phyloP scores from a whole-genome alignment of 371 early-diverging fungal genomes.

The Mortierella sp. region DNA sequence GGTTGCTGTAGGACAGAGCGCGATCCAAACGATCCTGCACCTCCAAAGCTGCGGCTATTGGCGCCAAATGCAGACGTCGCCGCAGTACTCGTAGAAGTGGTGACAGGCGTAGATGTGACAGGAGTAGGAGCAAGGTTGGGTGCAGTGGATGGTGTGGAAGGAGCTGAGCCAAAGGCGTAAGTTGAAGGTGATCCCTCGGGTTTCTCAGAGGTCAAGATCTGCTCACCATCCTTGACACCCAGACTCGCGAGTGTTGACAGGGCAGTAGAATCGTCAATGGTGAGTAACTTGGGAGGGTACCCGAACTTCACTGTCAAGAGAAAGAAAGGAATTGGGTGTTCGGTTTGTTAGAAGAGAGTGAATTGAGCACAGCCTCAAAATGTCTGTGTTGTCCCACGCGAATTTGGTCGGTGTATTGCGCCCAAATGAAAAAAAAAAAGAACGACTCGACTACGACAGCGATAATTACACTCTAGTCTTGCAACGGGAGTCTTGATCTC shows the following conservation, averaged over 20 bases:
- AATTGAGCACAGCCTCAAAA: not conserved
- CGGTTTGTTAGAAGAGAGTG: not conserved
- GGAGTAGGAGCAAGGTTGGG: not conserved
- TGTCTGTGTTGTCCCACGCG: not conserved
- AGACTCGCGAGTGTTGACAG: constrained; percentile 22
- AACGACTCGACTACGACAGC: not conserved
- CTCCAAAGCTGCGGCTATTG: not conserved
- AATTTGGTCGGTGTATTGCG: too few species aligned
- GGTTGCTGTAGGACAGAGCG: not conserved
- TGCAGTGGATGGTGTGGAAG: not conserved
- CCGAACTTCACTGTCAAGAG: constrained; percentile 35
- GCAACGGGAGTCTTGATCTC: constrained; percentile 26
- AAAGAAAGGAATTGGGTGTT: not conserved
- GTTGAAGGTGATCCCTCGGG: constrained; percentile 17
- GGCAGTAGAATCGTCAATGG: constrained; percentile 23
- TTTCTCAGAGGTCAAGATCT: constrained; percentile 45
- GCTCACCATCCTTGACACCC: constrained; percentile 52
- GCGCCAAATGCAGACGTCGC: not conserved
- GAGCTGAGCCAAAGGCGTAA: constrained; percentile 13
- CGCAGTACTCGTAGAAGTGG: not conserved
- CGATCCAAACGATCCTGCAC: constrained; percentile 25
- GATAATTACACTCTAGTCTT: constrained; percentile 30
- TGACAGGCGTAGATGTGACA: not conserved
- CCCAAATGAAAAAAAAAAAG: constrained; percentile 1
- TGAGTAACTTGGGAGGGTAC: constrained; percentile 46